Base-by-base conservation (phyloP, 2,329 filamentous ascomycete genomes). In the Meredithiella fracta region DNA sequence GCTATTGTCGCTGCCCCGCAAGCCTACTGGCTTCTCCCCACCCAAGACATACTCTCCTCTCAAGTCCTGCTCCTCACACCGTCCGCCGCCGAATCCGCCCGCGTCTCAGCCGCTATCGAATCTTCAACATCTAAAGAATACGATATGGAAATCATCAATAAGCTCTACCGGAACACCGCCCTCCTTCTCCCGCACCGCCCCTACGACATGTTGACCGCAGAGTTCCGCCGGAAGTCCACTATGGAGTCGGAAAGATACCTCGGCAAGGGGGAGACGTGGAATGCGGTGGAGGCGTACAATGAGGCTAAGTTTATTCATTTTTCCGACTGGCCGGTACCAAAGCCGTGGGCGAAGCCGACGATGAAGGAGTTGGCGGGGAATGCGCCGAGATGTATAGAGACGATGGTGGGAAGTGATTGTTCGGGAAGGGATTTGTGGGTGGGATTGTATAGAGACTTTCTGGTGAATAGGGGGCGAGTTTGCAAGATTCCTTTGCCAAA, bases 221-320 rank as follows among this genome's bases (percentile, higher is more conserved):
- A 83, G 64, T 83, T 84, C 62, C 71, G 78, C 9, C 54, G 51
- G 22, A 26, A 20, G 17, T 23, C 51, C 66, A 75, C 75, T 60
- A 62, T 67, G 9, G 67, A 71, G 1, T 75, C 75, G 60, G 62
- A 67, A 15, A 66, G 70, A 1, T 74, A 73, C 50, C 66, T 72
- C 1, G 64, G 65, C 64, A 77, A 78, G 59, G 51, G 29, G 2
- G 56, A 54, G 17, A 61, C 63, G 1, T 86, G 82, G 80, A 76
- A 85, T 62, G 72, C 81, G 0, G 22, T 66, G 58, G 55, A 65
- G 34, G 71, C 73, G 1, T 69, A 77, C 54, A 72, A 72, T 14
- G 79, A 84, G 62, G 78, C 80, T 5, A 85, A 83, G 60, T 72
- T 83, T 3, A 69, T 86, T 1, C 83, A 86, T 64, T 86, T 86